Percentiles rank a stretch among this genome's conserved stretches.
These are phyloP conservation scores for Rhododendron mucronatum DNA, from an alignment of 148 eudicot genomes.

Conservation along the genomic window DNA sequence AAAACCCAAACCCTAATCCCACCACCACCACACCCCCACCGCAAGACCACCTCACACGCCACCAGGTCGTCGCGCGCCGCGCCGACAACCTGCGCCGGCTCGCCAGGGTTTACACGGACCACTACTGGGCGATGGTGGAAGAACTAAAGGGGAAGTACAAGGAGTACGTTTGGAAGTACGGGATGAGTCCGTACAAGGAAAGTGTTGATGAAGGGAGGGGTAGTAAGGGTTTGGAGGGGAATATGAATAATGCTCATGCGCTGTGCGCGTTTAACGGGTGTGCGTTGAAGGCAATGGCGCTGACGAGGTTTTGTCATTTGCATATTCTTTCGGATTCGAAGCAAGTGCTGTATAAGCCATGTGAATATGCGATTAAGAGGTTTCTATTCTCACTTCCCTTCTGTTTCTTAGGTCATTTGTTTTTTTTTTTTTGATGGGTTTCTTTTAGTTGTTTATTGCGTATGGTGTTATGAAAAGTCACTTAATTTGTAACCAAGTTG, in stretches of 20 bases:
- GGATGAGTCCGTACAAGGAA: constrained; percentile 33
- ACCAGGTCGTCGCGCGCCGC: constrained; percentile 42
- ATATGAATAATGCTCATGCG: background rate
- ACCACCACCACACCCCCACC: constrained; percentile 9
- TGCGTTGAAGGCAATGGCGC: constrained; percentile 53
- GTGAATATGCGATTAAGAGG: constrained; percentile 45
- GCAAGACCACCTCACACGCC: constrained; percentile 30
- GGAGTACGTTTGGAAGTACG: constrained; percentile 24
- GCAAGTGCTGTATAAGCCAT: constrained; percentile 55
- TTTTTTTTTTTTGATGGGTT: no score
- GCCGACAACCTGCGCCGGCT: constrained; percentile 25
- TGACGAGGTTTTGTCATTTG: constrained; percentile 44
- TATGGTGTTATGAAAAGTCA: no score
- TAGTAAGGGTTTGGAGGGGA: constrained; percentile 15
- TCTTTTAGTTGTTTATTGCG: no score
- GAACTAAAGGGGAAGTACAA: constrained; percentile 9
- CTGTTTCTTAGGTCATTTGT: background rate
- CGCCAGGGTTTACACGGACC: constrained; percentile 33
- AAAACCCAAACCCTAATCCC: constrained; percentile 1
- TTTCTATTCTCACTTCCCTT: background rate
- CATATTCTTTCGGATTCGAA: constrained; percentile 52
- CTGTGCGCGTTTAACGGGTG: constrained; percentile 40
- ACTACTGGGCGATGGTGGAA: constrained; percentile 62
- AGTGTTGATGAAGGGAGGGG: constrained; percentile 14
- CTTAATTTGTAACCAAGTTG: no score